Conservation (phyloP, 345 rosid genomes). For the Mallotus nudiflorus region DNA sequence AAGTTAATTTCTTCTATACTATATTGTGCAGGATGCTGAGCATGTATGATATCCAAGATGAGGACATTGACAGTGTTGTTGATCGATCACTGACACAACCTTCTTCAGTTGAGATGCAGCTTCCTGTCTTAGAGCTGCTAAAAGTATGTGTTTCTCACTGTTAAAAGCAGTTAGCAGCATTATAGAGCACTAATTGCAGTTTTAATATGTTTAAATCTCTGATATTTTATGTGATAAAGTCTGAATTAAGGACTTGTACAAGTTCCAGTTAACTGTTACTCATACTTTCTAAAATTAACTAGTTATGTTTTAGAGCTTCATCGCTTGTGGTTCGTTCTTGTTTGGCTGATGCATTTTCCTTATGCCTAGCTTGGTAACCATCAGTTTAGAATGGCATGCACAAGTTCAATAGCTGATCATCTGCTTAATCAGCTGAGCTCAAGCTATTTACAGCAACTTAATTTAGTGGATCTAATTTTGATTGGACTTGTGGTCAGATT, state of each 20-base stretch:
- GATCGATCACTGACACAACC: conserved; percentile 58
- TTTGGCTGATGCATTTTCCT: neutral
- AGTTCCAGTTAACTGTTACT: neutral
- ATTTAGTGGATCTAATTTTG: too few relatives aligned
- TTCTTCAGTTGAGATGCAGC: conserved; percentile 70
- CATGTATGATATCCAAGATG: conserved; percentile 80
- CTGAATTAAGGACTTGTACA: too few relatives aligned
- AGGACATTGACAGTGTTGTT: conserved; percentile 63
- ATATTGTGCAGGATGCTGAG: conserved; percentile 64
- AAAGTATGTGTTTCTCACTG: conserved; percentile 48
- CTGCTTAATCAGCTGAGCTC: neutral
- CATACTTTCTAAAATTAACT: neutral
- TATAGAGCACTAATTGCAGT: too few relatives aligned
- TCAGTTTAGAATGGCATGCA: too few relatives aligned
- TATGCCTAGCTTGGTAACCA: neutral
- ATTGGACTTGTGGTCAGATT: neutral
- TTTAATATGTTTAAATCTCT: too few relatives aligned
- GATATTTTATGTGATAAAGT: too few relatives aligned
- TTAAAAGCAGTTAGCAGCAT: neutral
- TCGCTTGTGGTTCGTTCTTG: neutral
- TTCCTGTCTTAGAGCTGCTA: conserved; percentile 81
- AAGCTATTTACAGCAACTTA: neutral
- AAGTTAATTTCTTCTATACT: conserved; percentile 12
- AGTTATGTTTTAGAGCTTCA: neutral
- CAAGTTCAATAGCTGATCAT: neutral